These are phyloP conservation scores for Trypanosoma conorhini DNA, from an alignment of 208 protist genomes.

Conservation along the genomic window DNA sequence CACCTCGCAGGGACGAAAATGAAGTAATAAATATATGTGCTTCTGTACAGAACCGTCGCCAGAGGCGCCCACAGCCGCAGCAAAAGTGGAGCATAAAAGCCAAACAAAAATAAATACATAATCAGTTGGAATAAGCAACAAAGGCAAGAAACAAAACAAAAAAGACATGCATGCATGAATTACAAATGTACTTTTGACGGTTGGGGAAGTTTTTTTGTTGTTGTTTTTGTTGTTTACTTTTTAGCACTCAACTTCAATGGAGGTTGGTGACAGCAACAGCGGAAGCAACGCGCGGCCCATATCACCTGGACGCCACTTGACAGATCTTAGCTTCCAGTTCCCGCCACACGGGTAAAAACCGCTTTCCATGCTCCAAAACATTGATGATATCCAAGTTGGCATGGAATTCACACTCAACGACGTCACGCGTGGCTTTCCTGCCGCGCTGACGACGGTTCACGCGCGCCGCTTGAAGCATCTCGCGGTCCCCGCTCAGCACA, in stretches of 20 bases:
- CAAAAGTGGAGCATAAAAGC: neutral
- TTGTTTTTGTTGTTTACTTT: neutral
- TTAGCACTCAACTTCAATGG: neutral
- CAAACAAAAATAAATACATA: constrained; percentile 1
- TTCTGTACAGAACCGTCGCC: too few species aligned
- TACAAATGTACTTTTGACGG: too few species aligned
- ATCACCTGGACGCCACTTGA: constrained; percentile 12
- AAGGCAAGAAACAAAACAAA: neutral
- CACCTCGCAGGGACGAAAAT: neutral
- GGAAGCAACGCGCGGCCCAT: neutral
- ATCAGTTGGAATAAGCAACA: neutral
- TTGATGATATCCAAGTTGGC: constrained; percentile 62
- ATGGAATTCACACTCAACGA: constrained; percentile 26
- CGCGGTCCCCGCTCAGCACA: constrained; percentile 57
- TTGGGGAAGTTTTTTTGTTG: too few species aligned
- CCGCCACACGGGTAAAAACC: constrained; percentile 78
- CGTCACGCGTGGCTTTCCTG: constrained; percentile 52
- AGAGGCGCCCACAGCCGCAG: neutral
- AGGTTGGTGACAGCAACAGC: neutral
- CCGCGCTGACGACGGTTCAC: constrained; percentile 35
- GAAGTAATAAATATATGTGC: constrained; percentile 1
- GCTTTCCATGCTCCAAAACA: constrained; percentile 55
- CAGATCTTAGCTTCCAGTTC: constrained; percentile 35
- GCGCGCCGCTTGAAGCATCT: constrained; percentile 42
- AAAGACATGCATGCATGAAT: neutral